Evolutionary conservation across 495 filamentous ascomycete species (phyloP), one percentile per base, ranked within the genome.

Genomic region (Podospora conica): DNA sequence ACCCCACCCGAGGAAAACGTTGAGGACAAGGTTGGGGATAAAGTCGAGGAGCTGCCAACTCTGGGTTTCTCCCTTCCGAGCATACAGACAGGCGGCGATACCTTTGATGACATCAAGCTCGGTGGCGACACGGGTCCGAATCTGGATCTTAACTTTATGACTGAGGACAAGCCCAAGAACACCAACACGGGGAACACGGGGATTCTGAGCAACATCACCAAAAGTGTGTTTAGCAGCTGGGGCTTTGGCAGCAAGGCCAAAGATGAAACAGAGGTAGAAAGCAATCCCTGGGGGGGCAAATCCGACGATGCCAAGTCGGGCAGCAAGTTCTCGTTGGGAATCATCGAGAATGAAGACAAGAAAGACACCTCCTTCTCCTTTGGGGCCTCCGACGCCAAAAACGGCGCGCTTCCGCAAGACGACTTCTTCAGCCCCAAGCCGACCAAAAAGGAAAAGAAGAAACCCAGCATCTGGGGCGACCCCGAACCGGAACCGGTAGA

Each of bases 91-190:
- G 28, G 68, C 61, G 56, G 59, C 29, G 59, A 27, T 57, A 57
- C 73, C 21, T 81, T 85, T 59, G 70, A 83, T 40, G 81, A 85
- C 6, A 81, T 84, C 69, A 83, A 83, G 60, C 67, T 84, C n/a
- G n/a, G n/a, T 33, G 76, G 82, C 65, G 78, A 79, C 15, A 61
- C 59, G 3, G 76, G 68, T n/a, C 72, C 74, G n/a, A 75, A 75
- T 21, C 61, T 78, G 21, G 77, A 79, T 63, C 53, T 78, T 8
- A 76, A 69, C 65, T 79, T 76, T 68, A 70, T 65, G 29, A 54
- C 70, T 23, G 20, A 24, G 18, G 15, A 70, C 75, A 9, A 74
- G 75, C 10, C 66, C 31, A 77, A 78, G 66, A 66, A 70, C 10
- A 70, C 60, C n/a, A 56, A 67, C 10, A 76, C 77, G 67, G 67